Evolutionary conservation across 2,329 filamentous ascomycete genomes (phyloP).

Genomic region (Colletotrichum tamarilloi): DNA sequence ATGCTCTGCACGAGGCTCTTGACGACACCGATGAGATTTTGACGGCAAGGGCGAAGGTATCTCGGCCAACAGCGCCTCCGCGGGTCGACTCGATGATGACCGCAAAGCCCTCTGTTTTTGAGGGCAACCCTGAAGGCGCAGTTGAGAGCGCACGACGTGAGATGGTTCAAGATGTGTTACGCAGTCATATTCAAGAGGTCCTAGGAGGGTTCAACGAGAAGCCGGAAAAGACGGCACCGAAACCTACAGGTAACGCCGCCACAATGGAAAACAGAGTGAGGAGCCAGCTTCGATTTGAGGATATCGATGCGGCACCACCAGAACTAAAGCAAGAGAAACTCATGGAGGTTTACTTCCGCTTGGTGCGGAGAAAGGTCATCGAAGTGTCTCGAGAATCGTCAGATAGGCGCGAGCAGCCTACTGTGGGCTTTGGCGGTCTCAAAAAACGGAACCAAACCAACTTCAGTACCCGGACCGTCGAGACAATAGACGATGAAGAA

Average conservation of each 20-base stretch:
- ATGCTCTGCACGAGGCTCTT: constrained; percentile 53
- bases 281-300: constrained; percentile 48
- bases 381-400: constrained; percentile 44
- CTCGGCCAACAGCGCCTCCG: not conserved
- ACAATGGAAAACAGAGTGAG: constrained; percentile 16
- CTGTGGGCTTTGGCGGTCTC: not conserved
- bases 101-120: constrained; percentile 2
- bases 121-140: not conserved
- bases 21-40: constrained; percentile 57
- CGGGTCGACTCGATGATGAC: not conserved
- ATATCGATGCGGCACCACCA: constrained; percentile 58
- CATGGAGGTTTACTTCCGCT: constrained; percentile 64
- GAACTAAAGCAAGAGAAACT: constrained; percentile 61
- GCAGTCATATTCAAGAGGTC: constrained; percentile 62
- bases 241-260: not conserved
- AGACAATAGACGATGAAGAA: constrained; percentile 19
- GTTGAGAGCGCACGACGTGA: constrained; percentile 40
- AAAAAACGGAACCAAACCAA: constrained; percentile 5
- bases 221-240: constrained; percentile 5
- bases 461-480: not conserved
- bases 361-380: constrained; percentile 54
- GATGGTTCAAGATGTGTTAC: constrained; percentile 57
- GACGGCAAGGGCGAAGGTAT: constrained; percentile 43
- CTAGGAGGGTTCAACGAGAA: constrained; percentile 56
- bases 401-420: constrained; percentile 37